Evolutionary conservation across 169 alveolate species (phyloP).

Genomic region (Cryptosporidium ubiquitum): DNA sequence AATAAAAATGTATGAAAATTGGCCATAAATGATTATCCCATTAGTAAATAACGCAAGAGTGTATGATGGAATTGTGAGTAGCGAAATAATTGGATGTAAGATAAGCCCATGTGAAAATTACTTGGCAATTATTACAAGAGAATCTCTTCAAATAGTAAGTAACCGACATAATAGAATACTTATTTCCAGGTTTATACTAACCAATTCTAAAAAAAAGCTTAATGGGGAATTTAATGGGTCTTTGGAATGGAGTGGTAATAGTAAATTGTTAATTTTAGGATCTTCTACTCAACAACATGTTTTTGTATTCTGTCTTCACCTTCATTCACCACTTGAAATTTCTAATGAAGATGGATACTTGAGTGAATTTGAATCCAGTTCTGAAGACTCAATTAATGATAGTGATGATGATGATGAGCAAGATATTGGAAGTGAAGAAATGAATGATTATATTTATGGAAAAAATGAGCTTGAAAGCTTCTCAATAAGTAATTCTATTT

Average conservation of each 20-base stretch:
- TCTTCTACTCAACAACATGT: slow-evolving; percentile 27
- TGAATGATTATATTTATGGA: neutral
- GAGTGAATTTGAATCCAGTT: neutral
- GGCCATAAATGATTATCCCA: slow-evolving; percentile 31
- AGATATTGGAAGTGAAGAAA: neutral
- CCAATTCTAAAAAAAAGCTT: neutral
- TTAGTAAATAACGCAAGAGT: neutral
- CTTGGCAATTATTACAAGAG: slow-evolving; percentile 27
- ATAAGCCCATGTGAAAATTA: slow-evolving; percentile 70
- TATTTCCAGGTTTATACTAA: slow-evolving; percentile 2
- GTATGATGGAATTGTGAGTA: slow-evolving; percentile 18
- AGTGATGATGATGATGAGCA: neutral
- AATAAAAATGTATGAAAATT: neutral
- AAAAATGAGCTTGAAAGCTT: neutral
- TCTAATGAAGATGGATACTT: slow-evolving; percentile 1
- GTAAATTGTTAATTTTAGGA: slow-evolving; percentile 22
- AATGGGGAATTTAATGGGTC: neutral
- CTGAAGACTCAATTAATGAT: neutral
- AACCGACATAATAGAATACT: slow-evolving; percentile 65
- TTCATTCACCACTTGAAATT: slow-evolving; percentile 35
- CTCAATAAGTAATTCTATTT: neutral
- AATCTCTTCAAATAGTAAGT: slow-evolving; percentile 38
- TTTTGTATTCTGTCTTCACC: slow-evolving; percentile 12
- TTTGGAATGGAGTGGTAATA: slow-evolving; percentile 44
- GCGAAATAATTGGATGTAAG: slow-evolving; percentile 21